Percentiles rank a stretch among this genome's conserved stretches.
These are phyloP conservation scores for Stagonosporopsis chrysanthemi DNA, from an alignment of 2,329 filamentous ascomycete species.

Conservation along the genomic window DNA sequence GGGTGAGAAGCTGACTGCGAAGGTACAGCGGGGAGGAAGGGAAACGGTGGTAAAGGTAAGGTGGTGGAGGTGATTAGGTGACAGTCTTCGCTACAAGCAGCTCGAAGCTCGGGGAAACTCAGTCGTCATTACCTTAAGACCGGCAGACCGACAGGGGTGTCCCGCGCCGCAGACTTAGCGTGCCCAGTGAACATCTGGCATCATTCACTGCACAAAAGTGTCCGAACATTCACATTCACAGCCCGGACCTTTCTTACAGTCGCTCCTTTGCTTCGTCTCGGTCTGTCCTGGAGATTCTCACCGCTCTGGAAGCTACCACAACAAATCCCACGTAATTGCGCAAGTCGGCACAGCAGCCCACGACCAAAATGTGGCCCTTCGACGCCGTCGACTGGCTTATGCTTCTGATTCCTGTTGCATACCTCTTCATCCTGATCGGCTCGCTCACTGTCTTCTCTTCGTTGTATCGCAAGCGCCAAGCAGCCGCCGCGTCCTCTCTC, in stretches of 20 bases:
- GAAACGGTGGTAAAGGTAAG: neutral
- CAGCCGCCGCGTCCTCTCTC: conserved; percentile 78
- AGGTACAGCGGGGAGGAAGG: neutral
- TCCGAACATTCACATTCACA: conserved; percentile 9
- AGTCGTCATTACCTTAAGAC: conserved; percentile 16
- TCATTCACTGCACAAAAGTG: conserved; percentile 19
- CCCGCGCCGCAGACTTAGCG: conserved; percentile 13
- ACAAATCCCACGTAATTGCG: neutral
- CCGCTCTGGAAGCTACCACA: neutral
- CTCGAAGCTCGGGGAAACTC: conserved; percentile 17
- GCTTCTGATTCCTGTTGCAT: conserved; percentile 86
- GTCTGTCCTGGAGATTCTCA: neutral
- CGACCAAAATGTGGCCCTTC: conserved; percentile 45
- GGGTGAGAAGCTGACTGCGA: neutral
- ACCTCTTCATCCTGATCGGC: conserved; percentile 84
- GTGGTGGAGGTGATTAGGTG: conserved; percentile 5
- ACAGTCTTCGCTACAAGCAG: conserved; percentile 7
- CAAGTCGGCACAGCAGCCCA: conserved; percentile 15
- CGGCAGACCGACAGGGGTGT: conserved; percentile 17
- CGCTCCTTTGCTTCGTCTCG: conserved; percentile 11
- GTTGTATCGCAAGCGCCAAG: conserved; percentile 92
- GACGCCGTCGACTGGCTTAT: conserved; percentile 77
- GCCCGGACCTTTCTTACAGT: conserved; percentile 8
- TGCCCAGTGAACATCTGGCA: conserved; percentile 19
- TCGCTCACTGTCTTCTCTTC: conserved; percentile 91